Base-by-base conservation (phyloP, 1,284 basidiomycete genomes). In the Tylopilus sp. region DNA sequence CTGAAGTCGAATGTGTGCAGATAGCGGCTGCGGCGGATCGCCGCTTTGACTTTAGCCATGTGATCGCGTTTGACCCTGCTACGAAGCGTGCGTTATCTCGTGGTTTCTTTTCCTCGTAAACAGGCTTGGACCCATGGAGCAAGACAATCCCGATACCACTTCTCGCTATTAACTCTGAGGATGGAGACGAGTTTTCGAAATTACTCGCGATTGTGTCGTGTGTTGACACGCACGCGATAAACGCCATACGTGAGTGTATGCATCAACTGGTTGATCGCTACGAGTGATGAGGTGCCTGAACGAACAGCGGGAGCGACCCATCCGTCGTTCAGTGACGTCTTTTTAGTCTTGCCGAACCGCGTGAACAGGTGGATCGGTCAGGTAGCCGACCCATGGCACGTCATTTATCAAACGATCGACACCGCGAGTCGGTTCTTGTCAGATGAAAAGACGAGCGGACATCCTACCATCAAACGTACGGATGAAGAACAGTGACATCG, bases 311-410 rank as follows among this genome's bases (percentile, higher is more conserved):
- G 80, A 59, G 74, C 78, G 30, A 83, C 79, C 70, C 79, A 82
- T 60, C 80, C 78, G 71, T 78, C 79, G 38, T 80, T 81, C 61
- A 78, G 79, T 63, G 81, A 83, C 59, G 76, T 78, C 33, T 80
- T 80, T 69, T 76, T 82, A 64, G 79, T 82, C 65, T 77, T 82
- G 60, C 81, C 81, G n/a, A 76, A 79, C 60, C 70, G 76, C 39
- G 48, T 71, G 49, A 59, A 64, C 50, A 55, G 50, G 25, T 57
- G 63, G 41, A 48, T 63, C 18, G 65, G 68, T n/a, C 55, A 68
- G 4, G 34, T 38, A 6, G 49, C 58, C 23, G 51, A 55, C 23
- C 49, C 62, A n/a, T 41, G 51, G 41, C 40, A 44, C 16, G 29
- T 60, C 8, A 16, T 62, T 34, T 47, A 44, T 16, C 42, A 18